Conservation (phyloP, 179 eudicot genomes). For the Silene noctiflora region DNA sequence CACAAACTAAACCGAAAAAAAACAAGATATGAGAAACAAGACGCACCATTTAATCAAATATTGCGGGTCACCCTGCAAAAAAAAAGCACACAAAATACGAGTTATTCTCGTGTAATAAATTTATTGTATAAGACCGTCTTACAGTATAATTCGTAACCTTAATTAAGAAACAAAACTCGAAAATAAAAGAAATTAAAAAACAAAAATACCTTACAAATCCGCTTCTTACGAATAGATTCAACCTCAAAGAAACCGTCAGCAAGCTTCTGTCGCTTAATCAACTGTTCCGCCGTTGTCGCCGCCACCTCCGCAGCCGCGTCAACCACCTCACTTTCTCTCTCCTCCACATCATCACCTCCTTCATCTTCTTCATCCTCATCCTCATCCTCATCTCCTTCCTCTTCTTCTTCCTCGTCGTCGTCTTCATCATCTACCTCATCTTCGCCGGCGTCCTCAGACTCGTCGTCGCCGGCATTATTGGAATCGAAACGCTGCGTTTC, state of each 20-base stretch:
- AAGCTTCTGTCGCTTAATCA: constrained; percentile 45
- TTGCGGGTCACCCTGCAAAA: constrained; percentile 68
- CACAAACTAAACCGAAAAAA: background rate
- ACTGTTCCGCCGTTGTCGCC: constrained; percentile 20
- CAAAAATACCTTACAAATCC: constrained; percentile 64
- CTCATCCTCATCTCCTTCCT: constrained; percentile 20
- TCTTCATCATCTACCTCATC: constrained; percentile 15
- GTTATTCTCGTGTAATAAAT: background rate
- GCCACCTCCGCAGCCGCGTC: constrained; percentile 22
- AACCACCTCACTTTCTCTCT: constrained; percentile 22
- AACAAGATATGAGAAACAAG: background rate
- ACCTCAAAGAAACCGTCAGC: constrained; percentile 82
- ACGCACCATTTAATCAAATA: constrained; percentile 95
- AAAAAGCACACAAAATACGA: constrained; percentile 18
- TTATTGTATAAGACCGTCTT: no score
- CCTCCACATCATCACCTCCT: constrained; percentile 22
- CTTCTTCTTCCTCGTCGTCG: constrained; percentile 20
- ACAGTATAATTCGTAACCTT: background rate
- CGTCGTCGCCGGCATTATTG: constrained; percentile 10
- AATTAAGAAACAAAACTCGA: constrained; percentile 18
- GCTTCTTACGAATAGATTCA: constrained; percentile 65
- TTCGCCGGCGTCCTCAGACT: background rate
- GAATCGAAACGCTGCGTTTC: constrained; percentile 10
- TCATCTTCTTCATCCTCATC: constrained; percentile 19
- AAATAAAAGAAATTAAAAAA: background rate